These are phyloP conservation scores for Angophora floribunda DNA, from an alignment of 345 rosid genomes.

Conservation along the genomic window DNA sequence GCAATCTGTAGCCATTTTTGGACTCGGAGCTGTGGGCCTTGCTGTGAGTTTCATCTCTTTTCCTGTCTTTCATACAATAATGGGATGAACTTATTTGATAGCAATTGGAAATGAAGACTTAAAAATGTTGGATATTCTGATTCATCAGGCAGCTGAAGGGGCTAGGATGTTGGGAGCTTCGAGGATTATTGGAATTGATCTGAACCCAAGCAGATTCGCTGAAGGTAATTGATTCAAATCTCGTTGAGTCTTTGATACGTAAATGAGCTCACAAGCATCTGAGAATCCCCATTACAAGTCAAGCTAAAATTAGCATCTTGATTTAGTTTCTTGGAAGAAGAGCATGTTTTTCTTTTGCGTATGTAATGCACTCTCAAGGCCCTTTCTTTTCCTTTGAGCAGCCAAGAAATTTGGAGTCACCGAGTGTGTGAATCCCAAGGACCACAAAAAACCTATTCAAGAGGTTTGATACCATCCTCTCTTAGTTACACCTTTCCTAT, in stretches of 20 bases:
- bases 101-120: neutral
- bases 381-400: neutral
- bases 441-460: slow-evolving; percentile 26
- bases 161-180: slow-evolving; percentile 25
- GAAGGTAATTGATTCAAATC: slow-evolving; percentile 5
- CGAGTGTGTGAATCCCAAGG: slow-evolving; percentile 36
- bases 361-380: neutral
- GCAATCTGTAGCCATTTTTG: slow-evolving; percentile 22
- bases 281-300: neutral
- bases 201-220: slow-evolving; percentile 18
- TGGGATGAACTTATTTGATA: neutral
- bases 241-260: neutral
- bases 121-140: neutral
- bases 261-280: neutral
- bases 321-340: neutral
- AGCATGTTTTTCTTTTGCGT: neutral
- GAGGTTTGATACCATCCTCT: slow-evolving; percentile 3
- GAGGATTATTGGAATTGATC: slow-evolving; percentile 26
- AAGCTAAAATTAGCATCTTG: neutral
- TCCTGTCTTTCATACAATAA: neutral
- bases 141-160: slow-evolving; percentile 24
- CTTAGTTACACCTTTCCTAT: neutral
- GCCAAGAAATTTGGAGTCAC: slow-evolving; percentile 37
- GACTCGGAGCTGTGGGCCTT: slow-evolving; percentile 24
- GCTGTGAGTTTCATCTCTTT: slow-evolving; percentile 1